phyloP scores from a whole-genome alignment of 169 alveolate genomes.

The Cryptosporidium ubiquitum region DNA sequence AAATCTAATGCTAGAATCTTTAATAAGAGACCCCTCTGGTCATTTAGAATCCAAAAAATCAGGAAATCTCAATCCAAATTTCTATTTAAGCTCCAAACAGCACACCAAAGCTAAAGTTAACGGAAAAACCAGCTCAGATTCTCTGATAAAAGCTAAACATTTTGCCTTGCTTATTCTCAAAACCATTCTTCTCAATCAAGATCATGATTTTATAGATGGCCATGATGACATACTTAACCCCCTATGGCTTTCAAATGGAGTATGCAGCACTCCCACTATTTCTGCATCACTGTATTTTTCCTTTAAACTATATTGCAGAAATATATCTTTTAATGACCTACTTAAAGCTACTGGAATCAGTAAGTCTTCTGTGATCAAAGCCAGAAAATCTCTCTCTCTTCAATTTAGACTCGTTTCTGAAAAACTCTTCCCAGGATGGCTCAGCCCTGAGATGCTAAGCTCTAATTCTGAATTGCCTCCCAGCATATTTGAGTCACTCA shows the following conservation, averaged over 20 bases:
- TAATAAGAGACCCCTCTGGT: neutral
- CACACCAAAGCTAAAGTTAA: neutral
- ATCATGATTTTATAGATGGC: neutral
- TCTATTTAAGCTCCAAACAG: neutral
- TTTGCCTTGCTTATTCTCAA: slow-evolving; percentile 22
- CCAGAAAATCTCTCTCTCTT: slow-evolving; percentile 6
- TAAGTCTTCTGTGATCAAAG: slow-evolving; percentile 17
- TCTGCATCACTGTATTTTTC: slow-evolving; percentile 34
- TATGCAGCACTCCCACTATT: slow-evolving; percentile 24
- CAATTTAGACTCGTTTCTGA: slow-evolving; percentile 6
- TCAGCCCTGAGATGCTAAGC: neutral
- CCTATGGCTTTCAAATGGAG: slow-evolving; percentile 33
- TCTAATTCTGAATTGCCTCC: slow-evolving; percentile 28
- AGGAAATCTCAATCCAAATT: neutral
- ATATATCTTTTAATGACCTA: slow-evolving; percentile 15
- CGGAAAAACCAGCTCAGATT: neutral
- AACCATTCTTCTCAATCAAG: neutral
- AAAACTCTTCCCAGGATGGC: slow-evolving; percentile 56
- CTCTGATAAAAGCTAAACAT: slow-evolving; percentile 15
- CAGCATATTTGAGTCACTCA: neutral
- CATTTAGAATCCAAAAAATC: neutral
- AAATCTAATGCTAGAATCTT: neutral
- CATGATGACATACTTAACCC: slow-evolving; percentile 41
- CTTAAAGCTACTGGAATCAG: slow-evolving; percentile 32
- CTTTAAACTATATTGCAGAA: slow-evolving; percentile 6